These are phyloP conservation scores for Aspergillus pseudoterreus DNA, from an alignment of 2,329 filamentous ascomycete genomes.

Conservation along the genomic window DNA sequence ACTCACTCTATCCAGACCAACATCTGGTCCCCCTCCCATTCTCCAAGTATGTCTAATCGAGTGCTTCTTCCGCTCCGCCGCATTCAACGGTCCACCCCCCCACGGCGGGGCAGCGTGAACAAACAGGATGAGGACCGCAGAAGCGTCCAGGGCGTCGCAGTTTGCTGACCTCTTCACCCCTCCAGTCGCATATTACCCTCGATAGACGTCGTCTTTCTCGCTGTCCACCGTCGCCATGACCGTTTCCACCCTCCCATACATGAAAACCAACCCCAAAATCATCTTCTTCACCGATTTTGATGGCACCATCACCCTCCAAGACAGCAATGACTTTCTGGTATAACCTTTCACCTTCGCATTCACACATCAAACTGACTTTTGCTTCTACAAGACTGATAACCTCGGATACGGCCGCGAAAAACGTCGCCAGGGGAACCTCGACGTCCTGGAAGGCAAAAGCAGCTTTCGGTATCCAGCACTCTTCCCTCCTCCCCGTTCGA, in stretches of 20 bases:
- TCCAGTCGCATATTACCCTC: neutral
- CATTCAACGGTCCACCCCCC: neutral
- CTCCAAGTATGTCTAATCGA: neutral
- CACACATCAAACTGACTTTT: conserved; percentile 27
- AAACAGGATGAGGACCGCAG: no score
- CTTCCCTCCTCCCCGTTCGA: neutral
- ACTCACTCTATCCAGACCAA: neutral
- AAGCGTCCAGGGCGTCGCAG: neutral
- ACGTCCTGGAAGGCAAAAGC: conserved; percentile 67
- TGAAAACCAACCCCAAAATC: conserved; percentile 67
- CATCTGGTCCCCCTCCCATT: neutral
- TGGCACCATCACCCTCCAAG: conserved; percentile 80
- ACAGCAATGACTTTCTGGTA: conserved; percentile 67
- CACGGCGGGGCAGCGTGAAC: neutral
- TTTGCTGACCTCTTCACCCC: neutral
- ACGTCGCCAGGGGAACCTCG: conserved; percentile 69
- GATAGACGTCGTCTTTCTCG: neutral
- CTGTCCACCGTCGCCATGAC: conserved; percentile 22
- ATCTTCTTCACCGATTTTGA: conserved; percentile 99
- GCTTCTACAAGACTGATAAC: conserved; percentile 72
- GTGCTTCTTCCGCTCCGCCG: neutral
- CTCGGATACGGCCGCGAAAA: conserved; percentile 74
- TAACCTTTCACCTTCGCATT: neutral
- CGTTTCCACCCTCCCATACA: conserved; percentile 34
- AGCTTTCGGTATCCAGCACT: conserved; percentile 60